Evolutionary conservation across 805 yeast species (phyloP).

Genomic region (Candida loeiensis): DNA sequence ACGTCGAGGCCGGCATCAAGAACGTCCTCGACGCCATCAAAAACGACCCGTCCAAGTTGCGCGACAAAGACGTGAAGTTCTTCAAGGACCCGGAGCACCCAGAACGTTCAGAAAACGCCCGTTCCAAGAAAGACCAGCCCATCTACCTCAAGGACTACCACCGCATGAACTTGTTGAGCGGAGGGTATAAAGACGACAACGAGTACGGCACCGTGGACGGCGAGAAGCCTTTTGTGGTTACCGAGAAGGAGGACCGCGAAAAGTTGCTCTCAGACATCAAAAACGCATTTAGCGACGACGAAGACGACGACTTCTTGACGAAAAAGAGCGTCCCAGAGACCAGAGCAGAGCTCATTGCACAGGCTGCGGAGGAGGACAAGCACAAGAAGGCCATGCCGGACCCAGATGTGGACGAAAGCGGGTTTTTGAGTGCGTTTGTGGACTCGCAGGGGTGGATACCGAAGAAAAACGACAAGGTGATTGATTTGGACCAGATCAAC

Average conservation of each 20-base stretch:
- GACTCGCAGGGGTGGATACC: constrained; percentile 89
- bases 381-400: constrained; percentile 52
- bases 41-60: constrained; percentile 59
- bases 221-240: constrained; percentile 68
- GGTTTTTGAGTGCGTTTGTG: constrained; percentile 70
- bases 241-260: constrained; percentile 70
- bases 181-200: constrained; percentile 49
- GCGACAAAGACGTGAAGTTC: constrained; percentile 68
- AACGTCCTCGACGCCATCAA: constrained; percentile 69
- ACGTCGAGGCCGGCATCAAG: constrained; percentile 75
- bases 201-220: constrained; percentile 45
- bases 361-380: constrained; percentile 17
- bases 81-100: constrained; percentile 64
- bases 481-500: constrained; percentile 48
- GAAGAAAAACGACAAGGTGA: constrained; percentile 54
- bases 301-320: constrained; percentile 49
- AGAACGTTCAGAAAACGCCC: no score
- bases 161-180: constrained; percentile 73
- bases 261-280: constrained; percentile 77
- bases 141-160: constrained; percentile 90
- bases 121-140: constrained; percentile 57
- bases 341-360: constrained; percentile 7
- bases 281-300: constrained; percentile 49
- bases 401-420: constrained; percentile 52
- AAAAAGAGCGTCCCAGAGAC: constrained; percentile 43